These are phyloP conservation scores for Periconia digitata DNA, from an alignment of 2,329 filamentous ascomycete species.

Conservation along the genomic window DNA sequence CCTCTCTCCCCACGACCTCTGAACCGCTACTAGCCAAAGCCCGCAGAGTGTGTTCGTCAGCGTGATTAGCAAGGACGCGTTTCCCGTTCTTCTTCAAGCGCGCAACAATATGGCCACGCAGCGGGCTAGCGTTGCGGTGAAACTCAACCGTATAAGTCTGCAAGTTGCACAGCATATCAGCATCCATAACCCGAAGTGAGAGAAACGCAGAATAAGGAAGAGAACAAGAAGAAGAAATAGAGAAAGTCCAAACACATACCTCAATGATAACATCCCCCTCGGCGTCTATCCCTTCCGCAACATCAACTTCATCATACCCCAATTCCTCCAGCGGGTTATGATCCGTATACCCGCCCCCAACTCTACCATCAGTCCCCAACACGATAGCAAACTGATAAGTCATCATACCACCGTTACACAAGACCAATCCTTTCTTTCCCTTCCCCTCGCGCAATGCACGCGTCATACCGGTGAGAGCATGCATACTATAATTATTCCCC, in stretches of 20 bases:
- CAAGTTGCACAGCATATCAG: constrained; percentile 7
- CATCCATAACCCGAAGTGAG: background rate
- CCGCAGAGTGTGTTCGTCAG: constrained; percentile 51
- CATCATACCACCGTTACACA: constrained; percentile 67
- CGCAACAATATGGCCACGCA: constrained; percentile 55
- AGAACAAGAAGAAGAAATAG: background rate
- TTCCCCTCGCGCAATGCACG: constrained; percentile 53
- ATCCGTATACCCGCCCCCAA: constrained; percentile 50
- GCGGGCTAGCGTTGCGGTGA: constrained; percentile 52
- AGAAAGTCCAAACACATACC: constrained; percentile 39
- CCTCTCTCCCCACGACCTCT: constrained; percentile 54
- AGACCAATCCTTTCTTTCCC: constrained; percentile 56
- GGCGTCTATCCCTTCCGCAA: constrained; percentile 44
- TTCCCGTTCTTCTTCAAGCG: constrained; percentile 49
- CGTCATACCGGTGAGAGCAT: constrained; percentile 50
- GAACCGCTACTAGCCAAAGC: constrained; percentile 46
- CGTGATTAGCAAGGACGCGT: constrained; percentile 61
- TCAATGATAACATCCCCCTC: constrained; percentile 57
- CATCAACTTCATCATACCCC: constrained; percentile 46
- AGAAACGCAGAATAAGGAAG: background rate
- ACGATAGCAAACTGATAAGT: constrained; percentile 66
- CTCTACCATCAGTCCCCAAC: constrained; percentile 53
- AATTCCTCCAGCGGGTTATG: constrained; percentile 49
- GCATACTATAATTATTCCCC: constrained; percentile 72
- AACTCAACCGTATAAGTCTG: constrained; percentile 65